Conservation (phyloP, 495 filamentous ascomycete genomes). For the Penicillium silybi region DNA sequence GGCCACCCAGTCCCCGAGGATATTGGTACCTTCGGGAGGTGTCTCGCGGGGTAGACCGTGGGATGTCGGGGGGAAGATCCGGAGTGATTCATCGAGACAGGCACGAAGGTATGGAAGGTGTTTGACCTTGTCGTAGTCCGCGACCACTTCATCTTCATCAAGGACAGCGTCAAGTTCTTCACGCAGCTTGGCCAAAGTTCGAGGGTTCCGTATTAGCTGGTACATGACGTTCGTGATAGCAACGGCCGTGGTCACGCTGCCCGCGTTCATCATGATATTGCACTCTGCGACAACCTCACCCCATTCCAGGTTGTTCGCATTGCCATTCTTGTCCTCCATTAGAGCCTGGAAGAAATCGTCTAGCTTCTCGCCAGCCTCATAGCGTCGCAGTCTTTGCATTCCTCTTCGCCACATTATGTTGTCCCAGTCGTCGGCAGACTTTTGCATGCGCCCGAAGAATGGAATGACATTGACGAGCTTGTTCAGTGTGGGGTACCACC, state of each 20-base stretch:
- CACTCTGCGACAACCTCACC: slow-evolving; percentile 33
- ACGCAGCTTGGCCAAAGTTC: slow-evolving; percentile 44
- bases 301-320: slow-evolving; percentile 33
- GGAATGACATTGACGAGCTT: slow-evolving; percentile 30
- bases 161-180: slow-evolving; percentile 47
- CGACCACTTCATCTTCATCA: slow-evolving; percentile 25
- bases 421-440: slow-evolving; percentile 20
- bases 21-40: slow-evolving; percentile 25
- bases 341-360: slow-evolving; percentile 55
- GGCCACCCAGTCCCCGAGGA: slow-evolving; percentile 31
- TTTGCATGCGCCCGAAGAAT: slow-evolving; percentile 23
- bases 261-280: slow-evolving; percentile 41
- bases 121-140: slow-evolving; percentile 6
- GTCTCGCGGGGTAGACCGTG: slow-evolving; percentile 28
- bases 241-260: slow-evolving; percentile 49
- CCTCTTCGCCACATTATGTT: slow-evolving; percentile 39
- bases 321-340: slow-evolving; percentile 52
- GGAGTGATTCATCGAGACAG: slow-evolving; percentile 40
- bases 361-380: slow-evolving; percentile 49
- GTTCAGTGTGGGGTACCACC: slow-evolving; percentile 37
- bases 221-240: slow-evolving; percentile 46
- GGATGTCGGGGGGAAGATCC: slow-evolving; percentile 34
- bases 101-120: slow-evolving; percentile 16
- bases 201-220: slow-evolving; percentile 49
- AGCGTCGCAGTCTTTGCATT: slow-evolving; percentile 30